These are phyloP conservation scores for Talaromyces liani DNA, from an alignment of 495 filamentous ascomycete genomes.

Conservation along the genomic window DNA sequence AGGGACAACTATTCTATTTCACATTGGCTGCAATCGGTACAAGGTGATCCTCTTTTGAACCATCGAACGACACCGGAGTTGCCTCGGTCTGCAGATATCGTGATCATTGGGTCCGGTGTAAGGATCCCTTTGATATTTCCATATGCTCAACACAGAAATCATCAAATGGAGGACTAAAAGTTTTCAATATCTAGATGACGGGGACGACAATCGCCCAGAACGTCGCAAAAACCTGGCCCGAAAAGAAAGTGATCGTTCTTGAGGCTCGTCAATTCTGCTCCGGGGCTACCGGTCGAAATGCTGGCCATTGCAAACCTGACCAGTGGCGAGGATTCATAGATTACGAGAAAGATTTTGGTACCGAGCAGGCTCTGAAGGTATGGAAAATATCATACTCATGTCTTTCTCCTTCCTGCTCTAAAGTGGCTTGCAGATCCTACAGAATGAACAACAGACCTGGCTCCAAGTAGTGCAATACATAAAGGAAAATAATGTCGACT, in stretches of 20 bases:
- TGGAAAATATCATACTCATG: neutral
- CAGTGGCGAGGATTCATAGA: slow-evolving; percentile 1
- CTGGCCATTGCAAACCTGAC: slow-evolving; percentile 18
- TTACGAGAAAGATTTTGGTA: neutral
- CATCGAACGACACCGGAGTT: slow-evolving; percentile 21
- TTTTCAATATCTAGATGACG: neutral
- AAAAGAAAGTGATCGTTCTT: slow-evolving; percentile 52
- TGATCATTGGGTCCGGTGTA: slow-evolving; percentile 67
- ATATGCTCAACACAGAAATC: neutral
- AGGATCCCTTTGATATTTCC: too few relatives aligned
- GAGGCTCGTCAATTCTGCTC: slow-evolving; percentile 73
- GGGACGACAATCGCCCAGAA: neutral
- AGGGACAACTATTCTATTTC: neutral
- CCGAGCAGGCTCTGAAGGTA: neutral
- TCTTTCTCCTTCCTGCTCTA: neutral
- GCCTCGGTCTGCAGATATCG: slow-evolving; percentile 39
- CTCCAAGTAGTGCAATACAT: neutral
- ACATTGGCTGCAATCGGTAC: neutral
- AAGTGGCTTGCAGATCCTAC: neutral
- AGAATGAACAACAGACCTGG: neutral
- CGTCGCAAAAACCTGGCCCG: neutral
- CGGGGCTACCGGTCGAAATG: slow-evolving; percentile 60
- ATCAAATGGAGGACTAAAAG: neutral
- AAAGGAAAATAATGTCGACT: neutral
- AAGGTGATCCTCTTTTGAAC: neutral